Evolutionary conservation across 2,329 filamentous ascomycete species (phyloP).

Genomic region (Phyllosticta capitalensis): DNA sequence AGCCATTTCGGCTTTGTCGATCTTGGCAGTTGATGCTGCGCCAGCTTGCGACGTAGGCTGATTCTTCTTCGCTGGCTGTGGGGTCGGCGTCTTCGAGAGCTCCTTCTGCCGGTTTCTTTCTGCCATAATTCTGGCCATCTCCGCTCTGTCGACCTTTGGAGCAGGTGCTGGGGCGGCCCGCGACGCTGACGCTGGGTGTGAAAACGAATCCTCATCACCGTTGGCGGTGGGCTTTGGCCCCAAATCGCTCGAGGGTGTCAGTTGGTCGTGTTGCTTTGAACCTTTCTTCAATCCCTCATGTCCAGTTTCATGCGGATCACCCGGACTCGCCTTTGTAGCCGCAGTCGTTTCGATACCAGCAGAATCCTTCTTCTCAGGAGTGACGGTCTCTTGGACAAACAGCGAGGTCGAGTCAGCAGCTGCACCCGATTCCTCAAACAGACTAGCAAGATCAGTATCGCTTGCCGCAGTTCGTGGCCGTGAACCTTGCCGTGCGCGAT

Average conservation of each 20-base stretch:
- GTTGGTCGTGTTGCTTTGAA: too few species aligned
- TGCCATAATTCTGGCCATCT: not conserved
- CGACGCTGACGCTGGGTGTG: not conserved
- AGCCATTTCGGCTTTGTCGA: too few species aligned
- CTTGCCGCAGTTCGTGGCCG: not conserved
- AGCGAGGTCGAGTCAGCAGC: not conserved
- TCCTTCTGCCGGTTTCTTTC: not conserved
- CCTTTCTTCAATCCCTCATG: too few species aligned
- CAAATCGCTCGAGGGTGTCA: too few species aligned
- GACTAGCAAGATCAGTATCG: not conserved
- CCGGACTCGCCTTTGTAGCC: not conserved
- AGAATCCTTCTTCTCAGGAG: not conserved
- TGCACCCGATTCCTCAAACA: not conserved
- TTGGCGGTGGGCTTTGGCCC: not conserved
- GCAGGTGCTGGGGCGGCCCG: not conserved
- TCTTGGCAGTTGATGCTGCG: too few species aligned
- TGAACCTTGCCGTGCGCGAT: not conserved
- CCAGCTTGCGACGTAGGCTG: too few species aligned
- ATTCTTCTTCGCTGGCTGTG: too few species aligned
- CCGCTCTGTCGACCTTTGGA: not conserved
- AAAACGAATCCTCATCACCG: not conserved
- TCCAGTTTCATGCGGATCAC: not conserved
- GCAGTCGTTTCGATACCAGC: not conserved
- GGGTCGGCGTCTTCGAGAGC: not conserved
- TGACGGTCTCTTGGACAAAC: not conserved